Percentiles rank a stretch among this genome's conserved stretches.
These are phyloP conservation scores for Psidium friedrichsthalianum DNA, from an alignment of 345 rosid genomes.

Conservation along the genomic window DNA sequence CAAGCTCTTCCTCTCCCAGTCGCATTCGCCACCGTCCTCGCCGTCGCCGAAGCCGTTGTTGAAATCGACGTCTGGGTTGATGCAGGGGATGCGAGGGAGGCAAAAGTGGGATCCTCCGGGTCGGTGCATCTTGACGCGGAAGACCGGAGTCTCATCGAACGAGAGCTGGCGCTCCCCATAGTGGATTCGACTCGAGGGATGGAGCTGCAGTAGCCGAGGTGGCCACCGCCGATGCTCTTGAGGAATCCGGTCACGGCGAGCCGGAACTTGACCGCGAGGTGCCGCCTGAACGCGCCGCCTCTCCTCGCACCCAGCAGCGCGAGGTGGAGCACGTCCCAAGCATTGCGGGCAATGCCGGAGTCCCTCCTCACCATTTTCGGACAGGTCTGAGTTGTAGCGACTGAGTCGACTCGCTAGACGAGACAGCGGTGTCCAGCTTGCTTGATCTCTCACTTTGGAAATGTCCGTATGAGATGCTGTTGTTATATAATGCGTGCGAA, in stretches of 20 bases:
- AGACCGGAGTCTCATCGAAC: slow-evolving; percentile 70
- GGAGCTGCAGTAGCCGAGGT: background rate
- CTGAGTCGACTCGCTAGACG: background rate
- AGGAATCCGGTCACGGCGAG: slow-evolving; percentile 37
- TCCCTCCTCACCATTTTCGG: background rate
- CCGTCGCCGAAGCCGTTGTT: slow-evolving; percentile 28
- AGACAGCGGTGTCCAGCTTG: background rate
- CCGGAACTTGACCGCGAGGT: slow-evolving; percentile 37
- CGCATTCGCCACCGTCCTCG: slow-evolving; percentile 1
- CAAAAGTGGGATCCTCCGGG: slow-evolving; percentile 39
- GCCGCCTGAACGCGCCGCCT: slow-evolving; percentile 53
- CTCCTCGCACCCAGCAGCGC: slow-evolving; percentile 64
- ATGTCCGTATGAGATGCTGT: background rate
- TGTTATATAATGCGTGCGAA: background rate
- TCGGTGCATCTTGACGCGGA: slow-evolving; percentile 57
- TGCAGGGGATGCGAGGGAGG: slow-evolving; percentile 48
- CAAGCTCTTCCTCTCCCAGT: slow-evolving; percentile 11
- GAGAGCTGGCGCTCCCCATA: slow-evolving; percentile 70
- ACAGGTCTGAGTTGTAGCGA: no score
- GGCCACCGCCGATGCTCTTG: slow-evolving; percentile 19
- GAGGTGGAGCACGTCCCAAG: slow-evolving; percentile 45
- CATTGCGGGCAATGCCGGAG: slow-evolving; percentile 9
- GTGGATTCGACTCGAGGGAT: slow-evolving; percentile 6
- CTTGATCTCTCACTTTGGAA: background rate
- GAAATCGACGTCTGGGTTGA: slow-evolving; percentile 40